Evolutionary conservation across 2,329 filamentous ascomycete genomes (phyloP).

Genomic region (Chaetoscypha palmicola): DNA sequence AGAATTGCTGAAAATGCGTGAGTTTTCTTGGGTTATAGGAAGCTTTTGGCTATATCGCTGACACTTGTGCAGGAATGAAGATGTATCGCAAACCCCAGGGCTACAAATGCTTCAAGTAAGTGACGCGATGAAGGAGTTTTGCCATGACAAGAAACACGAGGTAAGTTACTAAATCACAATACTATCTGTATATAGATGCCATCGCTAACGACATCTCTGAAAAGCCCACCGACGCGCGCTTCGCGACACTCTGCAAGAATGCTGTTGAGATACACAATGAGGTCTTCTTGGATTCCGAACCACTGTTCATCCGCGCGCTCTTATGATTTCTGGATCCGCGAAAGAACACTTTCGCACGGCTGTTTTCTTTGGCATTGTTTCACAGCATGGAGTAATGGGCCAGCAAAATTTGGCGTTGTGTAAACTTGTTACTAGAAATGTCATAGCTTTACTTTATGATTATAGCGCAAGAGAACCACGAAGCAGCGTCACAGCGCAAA

Average conservation of each 20-base stretch:
- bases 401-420: too few species aligned
- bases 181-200: too few species aligned
- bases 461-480: too few species aligned
- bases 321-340: background rate
- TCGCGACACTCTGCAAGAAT: slow-evolving; percentile 1
- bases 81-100: background rate
- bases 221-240: background rate
- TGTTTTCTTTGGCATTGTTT: too few species aligned
- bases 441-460: too few species aligned
- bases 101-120: background rate
- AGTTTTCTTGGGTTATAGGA: background rate
- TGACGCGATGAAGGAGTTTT: background rate
- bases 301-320: slow-evolving; percentile 5
- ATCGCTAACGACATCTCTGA: too few species aligned
- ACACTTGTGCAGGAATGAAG: background rate
- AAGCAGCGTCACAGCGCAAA: too few species aligned
- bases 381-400: too few species aligned
- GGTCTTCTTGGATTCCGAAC: slow-evolving; percentile 2
- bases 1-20: slow-evolving; percentile 3
- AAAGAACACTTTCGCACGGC: too few species aligned
- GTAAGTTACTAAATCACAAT: too few species aligned
- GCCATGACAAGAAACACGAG: background rate
- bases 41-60: background rate
- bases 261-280: slow-evolving; percentile 1
- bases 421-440: too few species aligned